Base-by-base conservation (phyloP, 768 basidiomycete genomes). In the Stropharia rugosoannulata region DNA sequence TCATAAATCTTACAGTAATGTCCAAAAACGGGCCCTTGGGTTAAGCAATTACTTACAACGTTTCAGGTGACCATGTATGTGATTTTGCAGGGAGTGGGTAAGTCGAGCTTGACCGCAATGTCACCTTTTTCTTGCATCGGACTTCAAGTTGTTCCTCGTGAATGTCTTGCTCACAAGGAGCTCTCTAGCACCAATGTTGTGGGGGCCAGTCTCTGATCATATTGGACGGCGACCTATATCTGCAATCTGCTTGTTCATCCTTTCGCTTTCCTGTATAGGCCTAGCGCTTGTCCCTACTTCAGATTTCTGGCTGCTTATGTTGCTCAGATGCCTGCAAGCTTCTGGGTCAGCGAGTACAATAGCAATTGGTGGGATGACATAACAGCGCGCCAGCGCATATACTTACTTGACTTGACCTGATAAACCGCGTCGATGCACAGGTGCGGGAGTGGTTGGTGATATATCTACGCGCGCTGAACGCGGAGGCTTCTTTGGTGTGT, bases 261-360 rank as follows among this genome's bases (percentile, higher is more conserved):
- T 92, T 37, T 73, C 83, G 8, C 52, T 82, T 9, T 82, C 90
- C 1, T 93, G 90, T 63, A 73, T 93, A 72, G 80, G 80, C 16
- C 66, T 82, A 13, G 81, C 80, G 0, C 68, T 80, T 8, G 73
- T 76, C 15, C 79, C 80, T 1, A 76, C 75, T 2, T 73, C 72
- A 5, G 87, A 79, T 5, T 94, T 89, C 66, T 93, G 89, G 90
- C 70, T 91, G 4, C 73, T 94, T 9, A 78, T 94, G 74, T 60
- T 94, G 13, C 77, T 95, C 16, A 81, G 93, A 27, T 90, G 87
- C 56, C 36, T 93, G 3, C 92, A 94, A 73, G 85, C 89, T 1
- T 79, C 84, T 4, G 91, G 92, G 1, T 90, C 86, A 2, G 87
- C 90, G 0, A 89, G 89, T 55, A 90, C 88, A 0, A 77, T 91